Evolutionary conservation across 352 stramenopile genomes (phyloP).

Genomic region (Phytopythium delawarense): DNA sequence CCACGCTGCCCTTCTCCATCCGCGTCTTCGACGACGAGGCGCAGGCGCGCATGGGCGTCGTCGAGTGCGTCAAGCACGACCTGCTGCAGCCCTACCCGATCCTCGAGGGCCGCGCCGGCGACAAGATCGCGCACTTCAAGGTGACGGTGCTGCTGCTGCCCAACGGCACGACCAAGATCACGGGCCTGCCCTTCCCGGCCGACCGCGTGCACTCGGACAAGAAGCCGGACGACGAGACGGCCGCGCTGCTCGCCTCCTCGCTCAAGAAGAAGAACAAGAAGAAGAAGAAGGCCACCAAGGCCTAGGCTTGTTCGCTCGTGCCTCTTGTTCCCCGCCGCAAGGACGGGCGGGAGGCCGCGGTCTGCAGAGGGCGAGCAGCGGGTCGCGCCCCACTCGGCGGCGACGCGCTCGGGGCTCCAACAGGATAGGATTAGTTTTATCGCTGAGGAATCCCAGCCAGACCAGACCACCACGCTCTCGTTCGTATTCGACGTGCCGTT

Average conservation of each 20-base stretch:
- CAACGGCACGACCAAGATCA: constrained; percentile 95
- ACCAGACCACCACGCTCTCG: no score
- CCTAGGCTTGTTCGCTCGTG: constrained; percentile 8
- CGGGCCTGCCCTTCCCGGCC: constrained; percentile 88
- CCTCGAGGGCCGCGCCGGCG: constrained; percentile 92
- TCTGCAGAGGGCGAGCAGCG: no score
- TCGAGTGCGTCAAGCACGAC: constrained; percentile 98
- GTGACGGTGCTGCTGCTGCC: constrained; percentile 97
- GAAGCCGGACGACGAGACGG: constrained; percentile 90
- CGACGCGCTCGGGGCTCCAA: no score
- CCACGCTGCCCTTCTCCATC: constrained; percentile 98
- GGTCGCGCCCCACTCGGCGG: no score
- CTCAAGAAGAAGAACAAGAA: constrained; percentile 97
- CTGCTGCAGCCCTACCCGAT: constrained; percentile 97
- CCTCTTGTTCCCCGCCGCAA: no score
- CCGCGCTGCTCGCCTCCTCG: constrained; percentile 87
- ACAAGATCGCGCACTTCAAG: constrained; percentile 99
- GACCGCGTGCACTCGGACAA: constrained; percentile 92
- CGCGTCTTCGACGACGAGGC: constrained; percentile 94
- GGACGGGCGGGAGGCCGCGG: no score
- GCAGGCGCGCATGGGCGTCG: constrained; percentile 96
- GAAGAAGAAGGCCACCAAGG: constrained; percentile 83
- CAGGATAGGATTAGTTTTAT: no score
- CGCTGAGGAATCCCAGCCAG: no score
- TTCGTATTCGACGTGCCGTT: no score